phyloP scores from a whole-genome alignment of 2,329 filamentous ascomycete species.

The Colletotrichum viniferum region DNA sequence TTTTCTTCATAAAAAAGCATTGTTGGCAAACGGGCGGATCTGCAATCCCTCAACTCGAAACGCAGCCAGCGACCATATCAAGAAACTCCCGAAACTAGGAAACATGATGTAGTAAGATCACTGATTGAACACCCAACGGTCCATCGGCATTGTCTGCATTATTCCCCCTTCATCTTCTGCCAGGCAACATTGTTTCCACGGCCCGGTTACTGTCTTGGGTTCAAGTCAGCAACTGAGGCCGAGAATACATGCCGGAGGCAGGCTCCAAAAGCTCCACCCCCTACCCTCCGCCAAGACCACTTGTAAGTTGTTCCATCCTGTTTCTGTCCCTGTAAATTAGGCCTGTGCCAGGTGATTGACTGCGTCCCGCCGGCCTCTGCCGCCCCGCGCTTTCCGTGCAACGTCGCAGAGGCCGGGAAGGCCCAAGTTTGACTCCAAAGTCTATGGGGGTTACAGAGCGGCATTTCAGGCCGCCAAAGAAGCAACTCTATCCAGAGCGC shows the following conservation, averaged over 20 bases:
- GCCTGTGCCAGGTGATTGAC: not conserved
- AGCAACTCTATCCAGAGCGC: not conserved
- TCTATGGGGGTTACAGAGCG: not conserved
- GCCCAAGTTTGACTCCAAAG: not conserved
- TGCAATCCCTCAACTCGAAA: constrained; percentile 17
- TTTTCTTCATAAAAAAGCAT: not conserved
- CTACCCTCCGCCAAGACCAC: not conserved
- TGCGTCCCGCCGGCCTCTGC: not conserved
- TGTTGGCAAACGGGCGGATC: not conserved
- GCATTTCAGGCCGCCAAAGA: not conserved
- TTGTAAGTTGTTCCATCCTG: constrained; percentile 1
- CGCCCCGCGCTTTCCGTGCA: not conserved
- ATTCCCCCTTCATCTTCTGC: not conserved
- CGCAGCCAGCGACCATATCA: not conserved
- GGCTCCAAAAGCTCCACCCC: not conserved
- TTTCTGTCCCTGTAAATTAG: not conserved
- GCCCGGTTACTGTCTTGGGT: not conserved
- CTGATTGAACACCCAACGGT: not conserved
- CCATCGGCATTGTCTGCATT: not conserved
- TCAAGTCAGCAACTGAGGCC: not conserved
- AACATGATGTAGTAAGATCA: not conserved
- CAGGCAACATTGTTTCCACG: not conserved
- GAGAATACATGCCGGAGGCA: not conserved
- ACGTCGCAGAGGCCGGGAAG: not conserved
- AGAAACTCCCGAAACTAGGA: constrained; percentile 4